phyloP scores from a whole-genome alignment of 2,329 filamentous ascomycete genomes.

The Cordyceps tenuipes region DNA sequence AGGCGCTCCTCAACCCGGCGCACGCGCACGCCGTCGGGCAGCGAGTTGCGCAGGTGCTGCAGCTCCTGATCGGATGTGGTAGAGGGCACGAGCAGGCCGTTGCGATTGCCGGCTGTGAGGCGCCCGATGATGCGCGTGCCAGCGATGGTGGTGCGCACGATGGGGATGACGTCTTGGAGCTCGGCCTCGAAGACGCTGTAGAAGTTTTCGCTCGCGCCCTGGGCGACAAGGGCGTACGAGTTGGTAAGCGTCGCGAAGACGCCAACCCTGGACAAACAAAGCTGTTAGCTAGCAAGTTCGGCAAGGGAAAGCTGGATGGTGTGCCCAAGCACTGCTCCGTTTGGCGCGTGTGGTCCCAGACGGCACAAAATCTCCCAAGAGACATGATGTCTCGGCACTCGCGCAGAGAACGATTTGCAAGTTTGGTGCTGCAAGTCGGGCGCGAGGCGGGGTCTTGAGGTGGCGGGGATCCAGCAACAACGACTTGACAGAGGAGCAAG shows the following conservation, averaged over 20 bases:
- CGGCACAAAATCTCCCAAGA: neutral
- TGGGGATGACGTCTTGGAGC: slow-evolving; percentile 93
- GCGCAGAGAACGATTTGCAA: slow-evolving; percentile 1
- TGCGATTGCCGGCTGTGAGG: slow-evolving; percentile 92
- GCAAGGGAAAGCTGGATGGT: neutral
- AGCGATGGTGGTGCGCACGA: slow-evolving; percentile 92
- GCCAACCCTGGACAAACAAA: slow-evolving; percentile 62
- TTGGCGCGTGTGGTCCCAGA: neutral
- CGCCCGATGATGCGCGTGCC: slow-evolving; percentile 94
- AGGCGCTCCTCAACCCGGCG: slow-evolving; percentile 96
- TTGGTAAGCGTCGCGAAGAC: slow-evolving; percentile 97
- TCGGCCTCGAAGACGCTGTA: slow-evolving; percentile 98
- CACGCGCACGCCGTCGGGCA: slow-evolving; percentile 87
- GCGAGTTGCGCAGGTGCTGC: slow-evolving; percentile 89
- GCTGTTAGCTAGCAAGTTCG: neutral
- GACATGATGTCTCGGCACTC: neutral
- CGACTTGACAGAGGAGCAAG: neutral
- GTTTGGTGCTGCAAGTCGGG: neutral
- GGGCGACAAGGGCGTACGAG: slow-evolving; percentile 87
- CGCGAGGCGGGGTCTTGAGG: slow-evolving; percentile 11
- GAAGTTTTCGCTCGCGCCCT: slow-evolving; percentile 97
- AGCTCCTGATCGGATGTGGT: slow-evolving; percentile 97
- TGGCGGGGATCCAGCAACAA: slow-evolving; percentile 3
- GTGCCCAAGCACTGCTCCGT: neutral
- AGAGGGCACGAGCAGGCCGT: slow-evolving; percentile 91